These are phyloP conservation scores for Phalaenopsis equestris DNA, from an alignment of 106 monocot genomes.

Conservation along the genomic window DNA sequence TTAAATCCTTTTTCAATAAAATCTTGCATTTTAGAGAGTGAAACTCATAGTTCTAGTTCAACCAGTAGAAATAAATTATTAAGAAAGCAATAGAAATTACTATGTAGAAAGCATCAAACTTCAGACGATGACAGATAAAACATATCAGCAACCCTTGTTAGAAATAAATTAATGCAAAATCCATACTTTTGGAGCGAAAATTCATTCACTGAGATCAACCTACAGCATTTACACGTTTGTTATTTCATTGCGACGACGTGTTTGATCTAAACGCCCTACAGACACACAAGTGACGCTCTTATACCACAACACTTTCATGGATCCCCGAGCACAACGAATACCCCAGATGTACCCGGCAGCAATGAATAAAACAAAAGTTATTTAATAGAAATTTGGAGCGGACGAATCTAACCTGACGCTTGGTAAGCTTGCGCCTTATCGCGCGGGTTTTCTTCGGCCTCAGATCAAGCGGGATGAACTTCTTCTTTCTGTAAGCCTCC, in stretches of 20 bases:
- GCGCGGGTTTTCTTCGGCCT: constrained; percentile 87
- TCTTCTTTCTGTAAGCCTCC: constrained; percentile 82
- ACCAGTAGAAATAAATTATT: too few relatives aligned
- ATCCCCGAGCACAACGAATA: not conserved
- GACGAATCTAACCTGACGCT: constrained; percentile 50
- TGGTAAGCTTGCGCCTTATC: constrained; percentile 68
- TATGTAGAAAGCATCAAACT: not conserved
- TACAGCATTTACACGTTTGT: not conserved
- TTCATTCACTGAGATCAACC: not conserved
- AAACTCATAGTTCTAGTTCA: too few relatives aligned
- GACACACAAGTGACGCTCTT: not conserved
- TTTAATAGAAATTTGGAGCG: not conserved
- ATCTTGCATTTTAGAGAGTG: too few relatives aligned
- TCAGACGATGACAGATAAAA: not conserved
- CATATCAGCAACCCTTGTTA: too few relatives aligned
- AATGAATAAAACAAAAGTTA: not conserved
- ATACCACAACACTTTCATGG: not conserved
- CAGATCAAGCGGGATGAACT: constrained; percentile 64
- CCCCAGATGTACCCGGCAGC: not conserved
- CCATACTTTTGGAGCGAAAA: not conserved
- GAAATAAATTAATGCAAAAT: not conserved
- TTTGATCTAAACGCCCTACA: not conserved
- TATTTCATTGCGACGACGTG: not conserved
- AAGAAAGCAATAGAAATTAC: not conserved
- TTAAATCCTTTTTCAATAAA: too few relatives aligned